A percentile compares a stretch with the other conserved stretches of the same genome.
Evolutionary conservation across 2,329 filamentous ascomycete genomes (phyloP).

Genomic region (Westerdykella sp.): DNA sequence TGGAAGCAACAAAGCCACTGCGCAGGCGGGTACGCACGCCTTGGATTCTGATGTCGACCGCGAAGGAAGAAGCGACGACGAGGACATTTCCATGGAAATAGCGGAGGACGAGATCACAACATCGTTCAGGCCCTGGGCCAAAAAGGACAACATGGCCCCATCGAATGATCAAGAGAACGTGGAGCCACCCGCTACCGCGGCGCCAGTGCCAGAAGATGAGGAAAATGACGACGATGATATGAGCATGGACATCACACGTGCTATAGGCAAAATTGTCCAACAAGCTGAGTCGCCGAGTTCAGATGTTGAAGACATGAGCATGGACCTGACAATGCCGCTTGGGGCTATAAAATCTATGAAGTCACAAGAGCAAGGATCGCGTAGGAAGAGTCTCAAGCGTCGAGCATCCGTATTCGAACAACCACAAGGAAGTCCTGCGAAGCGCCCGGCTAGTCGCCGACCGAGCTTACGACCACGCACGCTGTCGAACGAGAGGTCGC

Average conservation of each 20-base stretch:
- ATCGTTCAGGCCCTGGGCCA: conserved; percentile 67
- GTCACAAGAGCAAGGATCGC: conserved; percentile 20
- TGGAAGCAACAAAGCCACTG: conserved; percentile 67
- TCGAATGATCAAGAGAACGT: conserved; percentile 19
- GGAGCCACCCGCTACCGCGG: conserved; percentile 38
- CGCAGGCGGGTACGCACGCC: conserved; percentile 66
- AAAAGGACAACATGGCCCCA: conserved; percentile 49
- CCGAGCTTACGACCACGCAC: conserved; percentile 36
- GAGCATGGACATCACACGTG: conserved; percentile 91
- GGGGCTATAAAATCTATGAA: conserved; percentile 43
- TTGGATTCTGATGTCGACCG: conserved; percentile 48
- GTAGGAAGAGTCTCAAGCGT: conserved; percentile 39
- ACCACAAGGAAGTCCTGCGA: conserved; percentile 34
- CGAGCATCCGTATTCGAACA: conserved; percentile 37
- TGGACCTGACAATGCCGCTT: conserved; percentile 53
- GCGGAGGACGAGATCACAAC: conserved; percentile 65
- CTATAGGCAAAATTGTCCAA: conserved; percentile 70
- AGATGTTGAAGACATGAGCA: conserved; percentile 43
- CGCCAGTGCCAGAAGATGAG: conserved; percentile 28
- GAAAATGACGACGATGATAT: conserved; percentile 58
- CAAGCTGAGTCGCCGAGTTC: conserved; percentile 35
- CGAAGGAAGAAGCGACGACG: conserved; percentile 33
- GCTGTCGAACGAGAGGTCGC: conserved; percentile 29
- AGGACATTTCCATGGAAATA: conserved; percentile 48
- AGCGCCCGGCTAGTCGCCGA: conserved; percentile 28